These are phyloP conservation scores for Spizellomyces sp. DNA, from an alignment of 192 early-diverging fungal species.

Conservation along the genomic window DNA sequence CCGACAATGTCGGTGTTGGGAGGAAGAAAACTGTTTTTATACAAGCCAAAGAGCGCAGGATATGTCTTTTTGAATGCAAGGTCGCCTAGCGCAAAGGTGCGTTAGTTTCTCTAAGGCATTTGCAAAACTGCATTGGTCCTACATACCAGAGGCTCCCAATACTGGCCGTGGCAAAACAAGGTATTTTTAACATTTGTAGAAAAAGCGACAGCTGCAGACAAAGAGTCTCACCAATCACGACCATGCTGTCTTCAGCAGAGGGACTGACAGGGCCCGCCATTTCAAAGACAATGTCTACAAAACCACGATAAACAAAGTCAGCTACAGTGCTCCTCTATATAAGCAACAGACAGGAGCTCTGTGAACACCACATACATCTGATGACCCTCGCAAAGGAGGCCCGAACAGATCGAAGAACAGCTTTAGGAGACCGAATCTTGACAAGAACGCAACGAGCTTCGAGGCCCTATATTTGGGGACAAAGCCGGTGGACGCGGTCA, in stretches of 20 bases:
- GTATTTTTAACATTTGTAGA: neutral
- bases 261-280: constrained; percentile 32
- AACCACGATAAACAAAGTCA: no score
- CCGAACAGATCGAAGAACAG: constrained; percentile 2
- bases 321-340: no score
- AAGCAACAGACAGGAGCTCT: no score
- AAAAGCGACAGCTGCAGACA: neutral
- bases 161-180: constrained; percentile 14
- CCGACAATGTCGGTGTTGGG: constrained; percentile 78
- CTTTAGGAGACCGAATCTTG: neutral
- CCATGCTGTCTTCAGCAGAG: constrained; percentile 34
- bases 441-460: no score
- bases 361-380: neutral
- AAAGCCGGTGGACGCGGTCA: no score
- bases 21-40: constrained; percentile 81
- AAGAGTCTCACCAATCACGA: constrained; percentile 26
- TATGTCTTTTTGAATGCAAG: constrained; percentile 98
- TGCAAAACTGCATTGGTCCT: neutral
- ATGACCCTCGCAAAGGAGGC: constrained; percentile 5
- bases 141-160: constrained; percentile 37
- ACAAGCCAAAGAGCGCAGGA: constrained; percentile 94
- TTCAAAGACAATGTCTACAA: constrained; percentile 1
- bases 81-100: constrained; percentile 62
- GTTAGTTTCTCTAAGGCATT: neutral
- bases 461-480: no score